Base-by-base conservation (phyloP, 2,329 filamentous ascomycete species). In the Emergomyces africanus region DNA sequence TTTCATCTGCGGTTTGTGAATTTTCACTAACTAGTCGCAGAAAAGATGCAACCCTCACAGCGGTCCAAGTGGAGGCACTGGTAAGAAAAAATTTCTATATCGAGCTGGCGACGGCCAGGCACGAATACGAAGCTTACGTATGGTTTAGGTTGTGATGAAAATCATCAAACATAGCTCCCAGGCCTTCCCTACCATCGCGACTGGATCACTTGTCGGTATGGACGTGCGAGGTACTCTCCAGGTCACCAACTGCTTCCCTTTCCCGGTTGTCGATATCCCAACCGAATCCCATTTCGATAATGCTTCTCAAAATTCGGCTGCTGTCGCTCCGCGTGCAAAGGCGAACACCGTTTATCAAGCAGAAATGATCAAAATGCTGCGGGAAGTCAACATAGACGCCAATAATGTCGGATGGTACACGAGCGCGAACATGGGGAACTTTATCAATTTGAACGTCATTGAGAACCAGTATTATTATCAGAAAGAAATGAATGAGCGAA, bases 321-420 rank as follows among this genome's bases (percentile, higher is more conserved):
- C 90, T 35, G 88, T 90, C 15, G 94, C 94, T 53, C 94, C 94
- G 65, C 87, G 94, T 66, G 88, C 91, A 65, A 97, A 97, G 80
- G 83, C 88, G 69, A 96, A 95, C 75, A 81, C 86, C 25, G 77
- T 81, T 67, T 97, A 99, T 78, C 89, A 96, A 78, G 86, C 84
- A 65, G 94, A 99, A 76, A 97, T 97, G 92, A 92, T 99, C 75
- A 88, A 90, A 71, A 90, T 94, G 75, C 79, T 97, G 64, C 88
- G 92, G 74, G 94, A 97, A 77, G 94, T 99, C 70, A 99, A 97
- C 74, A 89, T 97, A 61, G 94, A 99, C 74, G 94, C 94, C 65
- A 96, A 97, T 80, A 95, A 90, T 70, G 90, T 95, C 61, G 94
- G 94, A 69, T 99, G 91, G 91, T 99, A 99, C 79, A 96, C 90